Conservation (phyloP, 1,284 basidiomycete species). For the Rhodotorula sp. region DNA sequence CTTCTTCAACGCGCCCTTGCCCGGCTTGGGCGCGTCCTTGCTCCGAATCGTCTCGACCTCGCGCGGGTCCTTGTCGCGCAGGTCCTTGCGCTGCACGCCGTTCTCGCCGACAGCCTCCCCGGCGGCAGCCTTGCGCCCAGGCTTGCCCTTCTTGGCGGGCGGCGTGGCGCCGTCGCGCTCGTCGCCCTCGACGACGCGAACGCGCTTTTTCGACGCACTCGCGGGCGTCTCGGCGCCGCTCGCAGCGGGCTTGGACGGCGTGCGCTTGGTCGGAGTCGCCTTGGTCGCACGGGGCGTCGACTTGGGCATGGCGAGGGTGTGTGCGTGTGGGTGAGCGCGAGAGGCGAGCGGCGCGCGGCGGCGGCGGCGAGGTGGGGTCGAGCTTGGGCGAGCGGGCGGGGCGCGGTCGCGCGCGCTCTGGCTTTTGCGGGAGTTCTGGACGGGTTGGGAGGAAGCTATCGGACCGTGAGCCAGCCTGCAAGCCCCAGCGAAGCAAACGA, state of each 20-base stretch:
- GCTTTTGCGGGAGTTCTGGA: neutral
- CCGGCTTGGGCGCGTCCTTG: constrained; percentile 52
- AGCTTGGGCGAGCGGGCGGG: neutral
- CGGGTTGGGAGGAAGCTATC: neutral
- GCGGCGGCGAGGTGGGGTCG: neutral
- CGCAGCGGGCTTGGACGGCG: constrained; percentile 15
- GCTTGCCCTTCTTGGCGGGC: constrained; percentile 27
- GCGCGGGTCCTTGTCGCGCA: constrained; percentile 29
- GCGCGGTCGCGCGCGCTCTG: neutral
- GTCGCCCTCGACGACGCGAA: constrained; percentile 30
- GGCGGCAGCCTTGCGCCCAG: neutral
- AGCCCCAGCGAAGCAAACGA: no score
- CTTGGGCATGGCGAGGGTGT: constrained; percentile 16
- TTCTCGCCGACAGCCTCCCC: constrained; percentile 22
- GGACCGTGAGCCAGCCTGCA: no score
- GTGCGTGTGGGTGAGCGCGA: no score
- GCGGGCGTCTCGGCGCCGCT: constrained; percentile 8
- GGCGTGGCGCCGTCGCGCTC: neutral
- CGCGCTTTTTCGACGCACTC: constrained; percentile 34
- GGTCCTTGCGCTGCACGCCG: constrained; percentile 24
- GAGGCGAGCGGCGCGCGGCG: neutral
- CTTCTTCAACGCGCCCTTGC: constrained; percentile 73
- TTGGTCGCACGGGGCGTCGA: constrained; percentile 18
- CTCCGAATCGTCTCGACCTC: constrained; percentile 25
- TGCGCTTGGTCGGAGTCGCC: constrained; percentile 20